phyloP scores from a whole-genome alignment of 106 monocot species.

The Triglochin maritima region DNA sequence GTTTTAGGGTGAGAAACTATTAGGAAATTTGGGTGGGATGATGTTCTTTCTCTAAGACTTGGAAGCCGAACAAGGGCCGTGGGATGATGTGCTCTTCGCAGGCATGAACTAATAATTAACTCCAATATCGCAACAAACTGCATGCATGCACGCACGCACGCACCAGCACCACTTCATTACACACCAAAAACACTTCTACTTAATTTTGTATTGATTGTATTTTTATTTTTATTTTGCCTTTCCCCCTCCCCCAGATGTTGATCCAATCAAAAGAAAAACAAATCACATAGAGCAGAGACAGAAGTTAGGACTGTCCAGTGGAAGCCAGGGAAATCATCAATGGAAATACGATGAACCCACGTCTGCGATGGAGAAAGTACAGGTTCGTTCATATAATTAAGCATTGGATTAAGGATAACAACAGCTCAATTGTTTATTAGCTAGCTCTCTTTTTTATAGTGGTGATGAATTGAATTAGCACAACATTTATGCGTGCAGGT shows the following conservation, averaged over 20 bases:
- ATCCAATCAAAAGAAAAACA: constrained; percentile 9
- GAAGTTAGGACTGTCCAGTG: constrained; percentile 24
- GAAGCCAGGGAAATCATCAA: constrained; percentile 10
- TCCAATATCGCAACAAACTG: too few species aligned
- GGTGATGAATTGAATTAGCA: neutral
- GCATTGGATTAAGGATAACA: neutral
- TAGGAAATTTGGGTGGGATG: constrained; percentile 15
- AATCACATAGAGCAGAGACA: constrained; percentile 12
- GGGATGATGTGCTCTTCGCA: constrained; percentile 2
- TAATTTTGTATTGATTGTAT: neutral
- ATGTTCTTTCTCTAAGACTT: constrained; percentile 21
- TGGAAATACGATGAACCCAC: constrained; percentile 27
- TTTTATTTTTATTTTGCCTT: neutral
- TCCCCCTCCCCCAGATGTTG: neutral
- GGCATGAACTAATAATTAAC: neutral
- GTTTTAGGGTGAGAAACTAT: constrained; percentile 14
- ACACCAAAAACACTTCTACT: too few species aligned
- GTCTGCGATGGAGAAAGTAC: constrained; percentile 43
- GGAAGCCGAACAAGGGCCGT: constrained; percentile 14
- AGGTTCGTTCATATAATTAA: constrained; percentile 19
- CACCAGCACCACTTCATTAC: too few species aligned
- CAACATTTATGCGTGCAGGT: constrained; percentile 16
- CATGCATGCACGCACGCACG: too few species aligned
- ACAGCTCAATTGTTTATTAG: neutral
- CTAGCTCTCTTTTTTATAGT: too few species aligned